Percentiles rank a stretch among this genome's conserved stretches.
These are phyloP conservation scores for Zygoascus ofunaensis DNA, from an alignment of 805 yeast species.

Conservation along the genomic window DNA sequence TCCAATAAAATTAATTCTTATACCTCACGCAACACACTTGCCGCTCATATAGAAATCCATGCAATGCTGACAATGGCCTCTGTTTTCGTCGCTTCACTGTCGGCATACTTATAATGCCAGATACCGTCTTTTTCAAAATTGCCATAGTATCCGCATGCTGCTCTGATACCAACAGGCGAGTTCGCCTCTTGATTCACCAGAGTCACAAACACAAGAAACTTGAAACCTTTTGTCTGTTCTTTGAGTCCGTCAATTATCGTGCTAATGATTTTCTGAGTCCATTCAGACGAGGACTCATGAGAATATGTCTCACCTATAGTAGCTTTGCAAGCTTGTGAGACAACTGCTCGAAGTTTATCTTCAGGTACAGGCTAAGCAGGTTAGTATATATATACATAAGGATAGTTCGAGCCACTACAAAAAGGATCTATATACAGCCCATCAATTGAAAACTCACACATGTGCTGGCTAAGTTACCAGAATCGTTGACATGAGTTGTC, in stretches of 20 bases:
- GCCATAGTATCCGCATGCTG: constrained; percentile 17
- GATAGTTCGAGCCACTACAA: no score
- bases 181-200: constrained; percentile 12
- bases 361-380: constrained; percentile 1
- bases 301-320: constrained; percentile 6
- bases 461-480: neutral
- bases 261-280: constrained; percentile 13
- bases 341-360: neutral
- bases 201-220: constrained; percentile 17
- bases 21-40: no score
- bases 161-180: constrained; percentile 19
- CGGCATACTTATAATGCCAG: constrained; percentile 17
- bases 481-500: neutral
- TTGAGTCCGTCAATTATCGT: constrained; percentile 6
- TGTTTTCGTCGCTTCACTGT: constrained; percentile 9
- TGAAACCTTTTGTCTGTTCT: constrained; percentile 15
- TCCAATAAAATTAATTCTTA: no score
- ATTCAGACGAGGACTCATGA: constrained; percentile 10
- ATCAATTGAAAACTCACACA: neutral
- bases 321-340: neutral
- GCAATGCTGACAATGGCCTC: constrained; percentile 19
- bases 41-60: constrained; percentile 17
- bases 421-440: no score
- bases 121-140: constrained; percentile 21
- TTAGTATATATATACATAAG: neutral